A percentile compares a stretch with the other conserved stretches of the same genome.
phyloP scores from a whole-genome alignment of 179 eudicot species.

The Beta corolliflora region DNA sequence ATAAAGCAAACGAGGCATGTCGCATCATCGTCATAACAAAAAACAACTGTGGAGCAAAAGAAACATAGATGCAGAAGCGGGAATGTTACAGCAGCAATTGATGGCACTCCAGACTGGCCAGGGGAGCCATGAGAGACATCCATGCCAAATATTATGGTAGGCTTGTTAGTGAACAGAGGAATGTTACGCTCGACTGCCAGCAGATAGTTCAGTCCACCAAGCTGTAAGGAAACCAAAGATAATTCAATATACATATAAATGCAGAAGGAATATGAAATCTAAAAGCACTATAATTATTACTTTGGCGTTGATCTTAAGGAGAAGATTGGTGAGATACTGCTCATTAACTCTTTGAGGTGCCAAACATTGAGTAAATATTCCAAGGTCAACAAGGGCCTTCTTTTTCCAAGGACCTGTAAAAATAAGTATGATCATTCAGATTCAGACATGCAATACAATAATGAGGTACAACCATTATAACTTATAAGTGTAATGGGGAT shows the following conservation, averaged over 20 bases:
- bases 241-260: not conserved
- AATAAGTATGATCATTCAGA: not conserved
- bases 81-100: constrained; percentile 13
- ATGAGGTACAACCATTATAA: not conserved
- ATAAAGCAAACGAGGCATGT: not conserved
- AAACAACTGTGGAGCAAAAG: not conserved
- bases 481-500: not conserved
- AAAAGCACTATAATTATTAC: not conserved
- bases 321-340: constrained; percentile 16
- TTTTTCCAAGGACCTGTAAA: constrained; percentile 21
- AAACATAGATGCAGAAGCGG: no score
- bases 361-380: constrained; percentile 14
- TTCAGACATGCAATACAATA: not conserved
- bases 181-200: constrained; percentile 18
- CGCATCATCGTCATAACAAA: not conserved
- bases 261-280: not conserved
- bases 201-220: constrained; percentile 17
- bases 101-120: constrained; percentile 20
- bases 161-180: not conserved
- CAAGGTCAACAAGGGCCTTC: constrained; percentile 2
- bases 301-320: constrained; percentile 23
- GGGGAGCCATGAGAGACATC: constrained; percentile 26
- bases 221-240: constrained; percentile 1
- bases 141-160: constrained; percentile 21
- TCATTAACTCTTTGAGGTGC: constrained; percentile 16